Base-by-base conservation (phyloP, 129 eudicot species). In the Tagetes erecta region DNA sequence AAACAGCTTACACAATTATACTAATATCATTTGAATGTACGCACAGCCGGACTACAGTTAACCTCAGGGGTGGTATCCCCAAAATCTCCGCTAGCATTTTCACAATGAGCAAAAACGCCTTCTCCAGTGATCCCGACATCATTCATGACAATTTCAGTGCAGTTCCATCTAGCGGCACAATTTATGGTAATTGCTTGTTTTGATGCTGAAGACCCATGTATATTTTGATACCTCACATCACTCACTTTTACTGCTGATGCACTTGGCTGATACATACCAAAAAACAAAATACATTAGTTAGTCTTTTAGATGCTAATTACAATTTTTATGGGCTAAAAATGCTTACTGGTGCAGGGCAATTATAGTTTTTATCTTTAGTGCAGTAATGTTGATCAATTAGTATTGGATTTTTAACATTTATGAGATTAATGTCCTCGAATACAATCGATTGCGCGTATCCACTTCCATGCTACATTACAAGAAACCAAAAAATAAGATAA, bases 361-460 rank as follows among this genome's bases (percentile, higher is more conserved):
- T 0, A 1, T 6, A 20, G 35, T 71, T 59, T 36, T 5, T 36
- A 31, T 6, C 1, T 10, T 39, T 14, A 69, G 5, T 8, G 56
- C 79, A 62, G 59, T 80, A 84, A 67, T 71, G 73, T 45, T 84
- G 84, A 73, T 84, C 71, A 40, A 84, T 84, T 27, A 84, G 49
- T n/a, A 84, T 80, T 4, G 87, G 87, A 36, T 76, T 76, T 20
- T 76, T 13, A 27, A 71, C 82, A 3, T 76, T 44, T 1, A 30
- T 33, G 7, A 84, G 47, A 65, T 20, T 9, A 55, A 81, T 77
- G 45, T 84, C 62, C 36, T 78, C 66, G 47, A 73, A 80, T 46
- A 10, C 0, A 3, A 81, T 80, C 10, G 64, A 31, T 57, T 39
- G 65, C 10, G 77, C 86, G 10, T 71, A 73, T 50, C 86, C 86